A percentile compares a stretch with the other conserved stretches of the same genome.
These are phyloP conservation scores for Starmerella geochares DNA, from an alignment of 805 yeast genomes.

Conservation along the genomic window DNA sequence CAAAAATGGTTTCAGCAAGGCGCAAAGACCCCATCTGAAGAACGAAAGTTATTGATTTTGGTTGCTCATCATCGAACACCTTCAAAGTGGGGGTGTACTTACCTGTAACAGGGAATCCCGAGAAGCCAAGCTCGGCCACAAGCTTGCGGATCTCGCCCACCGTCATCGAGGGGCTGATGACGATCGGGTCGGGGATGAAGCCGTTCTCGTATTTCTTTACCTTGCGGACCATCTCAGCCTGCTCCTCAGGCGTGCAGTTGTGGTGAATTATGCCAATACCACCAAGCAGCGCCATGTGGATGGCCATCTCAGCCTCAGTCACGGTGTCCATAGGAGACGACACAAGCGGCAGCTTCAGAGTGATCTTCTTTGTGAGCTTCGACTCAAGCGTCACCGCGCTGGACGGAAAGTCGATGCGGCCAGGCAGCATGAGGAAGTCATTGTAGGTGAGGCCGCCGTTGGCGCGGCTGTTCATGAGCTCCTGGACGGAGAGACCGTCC, in stretches of 20 bases:
- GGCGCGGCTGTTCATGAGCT: constrained; percentile 76
- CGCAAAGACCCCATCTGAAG: constrained; percentile 84
- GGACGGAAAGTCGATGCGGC: constrained; percentile 83
- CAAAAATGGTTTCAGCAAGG: constrained; percentile 73
- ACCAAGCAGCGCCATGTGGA: constrained; percentile 94
- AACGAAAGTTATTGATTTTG: constrained; percentile 84
- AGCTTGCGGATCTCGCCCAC: constrained; percentile 70
- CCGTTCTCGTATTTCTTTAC: constrained; percentile 97
- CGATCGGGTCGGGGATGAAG: constrained; percentile 89
- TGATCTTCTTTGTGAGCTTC: constrained; percentile 80
- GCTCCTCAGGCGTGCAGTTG: constrained; percentile 93
- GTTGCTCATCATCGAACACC: constrained; percentile 28
- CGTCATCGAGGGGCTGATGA: constrained; percentile 61
- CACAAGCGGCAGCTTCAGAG: constrained; percentile 86
- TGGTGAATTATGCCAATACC: constrained; percentile 98
- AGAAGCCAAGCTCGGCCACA: constrained; percentile 70
- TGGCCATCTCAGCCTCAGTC: constrained; percentile 95
- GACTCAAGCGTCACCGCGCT: constrained; percentile 68
- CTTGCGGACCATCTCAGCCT: constrained; percentile 94
- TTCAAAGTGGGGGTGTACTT: constrained; percentile 40
- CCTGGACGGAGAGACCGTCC: constrained; percentile 77
- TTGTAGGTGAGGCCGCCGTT: constrained; percentile 98
- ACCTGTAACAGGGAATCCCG: constrained; percentile 99
- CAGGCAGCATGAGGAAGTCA: constrained; percentile 91
- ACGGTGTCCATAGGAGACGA: constrained; percentile 99